Base-by-base conservation (phyloP, 2,329 filamentous ascomycete species). In the Epichloe aotearoae region DNA sequence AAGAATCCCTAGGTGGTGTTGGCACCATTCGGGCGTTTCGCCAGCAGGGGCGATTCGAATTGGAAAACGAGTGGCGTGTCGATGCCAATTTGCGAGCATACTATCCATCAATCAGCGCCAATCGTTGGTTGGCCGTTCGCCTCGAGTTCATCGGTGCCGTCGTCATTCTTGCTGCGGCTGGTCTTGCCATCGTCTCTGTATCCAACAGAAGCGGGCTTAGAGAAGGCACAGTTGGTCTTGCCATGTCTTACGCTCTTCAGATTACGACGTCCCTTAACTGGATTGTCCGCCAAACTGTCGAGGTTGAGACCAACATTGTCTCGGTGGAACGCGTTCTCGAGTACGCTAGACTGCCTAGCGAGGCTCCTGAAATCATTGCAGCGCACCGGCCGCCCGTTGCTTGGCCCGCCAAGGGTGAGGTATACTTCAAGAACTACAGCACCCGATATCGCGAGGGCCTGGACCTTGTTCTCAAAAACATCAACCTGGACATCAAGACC, bases 231-330 rank as follows among this genome's bases (percentile, higher is more conserved):
- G 90, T 97, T 49, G 94, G 94, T 73, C 74, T 98, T 61, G 82
- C 87, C 56, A 95, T 98, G 89, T 95, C 91, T 45, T 96, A 97
- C 69, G 93, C 90, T 39, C 77, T 98, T 56, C 88, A 96, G 71
- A 97, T 98, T 63, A 98, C 93, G 1, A 87, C 91, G 58, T 95
- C 90, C 37, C 78, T 98, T 61, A 98, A 97, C 73, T 98, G 93
- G 93, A 96, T 98, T 62, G 93, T 98, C 48, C 83, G 94, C 53
- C 93, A 98, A 70, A 96, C 90, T 0, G 93, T 98, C 36, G 94
- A 98, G 68, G 93, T 98, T n/a, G 94, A 98, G 74, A 97, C 91
- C n/a, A 98, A 98, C 69, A 98, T 98, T 62, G 91, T 98, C 44
- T 95, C 91, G 10, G 93, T 98, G 38, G 93, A 98, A 75, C 86